Base-by-base conservation (phyloP, 1,139 yeast species). In the Blastobotrys buckinghamii region DNA sequence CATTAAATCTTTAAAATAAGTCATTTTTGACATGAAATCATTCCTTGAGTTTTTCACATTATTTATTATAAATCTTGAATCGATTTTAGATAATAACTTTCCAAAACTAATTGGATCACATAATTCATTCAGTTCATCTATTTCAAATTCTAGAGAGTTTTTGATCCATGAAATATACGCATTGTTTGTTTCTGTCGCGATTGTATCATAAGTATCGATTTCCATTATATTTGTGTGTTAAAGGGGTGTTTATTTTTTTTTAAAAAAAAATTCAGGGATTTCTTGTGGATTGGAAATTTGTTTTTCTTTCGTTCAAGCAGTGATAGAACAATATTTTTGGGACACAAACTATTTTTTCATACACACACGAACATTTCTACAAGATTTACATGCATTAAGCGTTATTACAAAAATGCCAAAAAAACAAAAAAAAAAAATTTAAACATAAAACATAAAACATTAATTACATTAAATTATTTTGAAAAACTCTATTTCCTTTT, bases 401-500 rank as follows among this genome's bases (percentile, higher is more conserved):
- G 9, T 29, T 29, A 29, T 3, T 4, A 29, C 32, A 5, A 12
- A 13, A 10, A 29, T 5, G 12, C 4, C 4, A 29, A 29, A 29
- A 29, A 29, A 29, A 29, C 4, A 29, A 29, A 29, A 29, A 10
- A 29, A 29, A 29, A 29, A 29, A 29, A 29, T 5, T 22, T 22
- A 22, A 22, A 22, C 24, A 22, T 22, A 22, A 22, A 22, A 22
- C 24, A 22, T 22, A 22, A 22, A 22, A 22, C 24, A 22, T 22
- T 22, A 22, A 22, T 22, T 22, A 22, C 24, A 22, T 5, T 22
- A 5, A 22, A 22, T 22, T 7, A 5, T 22, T 22, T 22, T n/a
- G n/a, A n/a, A n/a, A n/a, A n/a, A n/a, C 10, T 7, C 29, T 44
- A 13, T 40, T 45, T 45, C 51, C 73, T 67, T 61, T 67, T 77